phyloP scores from a whole-genome alignment of 208 protist genomes.

The Trichomonas vaginalis region DNA sequence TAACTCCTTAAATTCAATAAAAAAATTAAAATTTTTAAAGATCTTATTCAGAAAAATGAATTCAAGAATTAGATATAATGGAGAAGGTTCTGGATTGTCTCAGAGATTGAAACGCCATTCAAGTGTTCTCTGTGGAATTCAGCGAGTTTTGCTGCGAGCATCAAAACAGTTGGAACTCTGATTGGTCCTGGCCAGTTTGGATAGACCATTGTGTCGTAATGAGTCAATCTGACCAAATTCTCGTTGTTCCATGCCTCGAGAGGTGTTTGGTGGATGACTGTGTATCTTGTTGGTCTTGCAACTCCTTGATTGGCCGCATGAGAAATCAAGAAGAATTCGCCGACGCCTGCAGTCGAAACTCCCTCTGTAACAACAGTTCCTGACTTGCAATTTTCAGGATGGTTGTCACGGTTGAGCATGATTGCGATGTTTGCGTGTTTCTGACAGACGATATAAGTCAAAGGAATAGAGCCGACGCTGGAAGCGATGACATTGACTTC shows the following conservation, averaged over 20 bases:
- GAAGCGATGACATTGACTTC: neutral
- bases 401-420: neutral
- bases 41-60: no score
- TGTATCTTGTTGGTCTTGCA: conserved; percentile 1
- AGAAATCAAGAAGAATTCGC: neutral
- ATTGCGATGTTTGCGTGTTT: neutral
- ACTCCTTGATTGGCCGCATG: neutral
- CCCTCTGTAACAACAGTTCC: neutral
- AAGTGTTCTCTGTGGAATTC: neutral
- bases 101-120: no score
- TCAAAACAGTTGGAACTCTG: neutral
- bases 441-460: neutral
- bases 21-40: no score
- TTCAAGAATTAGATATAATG: neutral
- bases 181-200: conserved; percentile 3
- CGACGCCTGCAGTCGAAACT: neutral
- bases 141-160: neutral
- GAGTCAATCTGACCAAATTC: neutral
- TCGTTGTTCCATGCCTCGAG: neutral
- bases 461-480: neutral
- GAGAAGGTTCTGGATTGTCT: neutral
- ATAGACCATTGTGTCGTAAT: neutral
- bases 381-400: neutral
- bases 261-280: neutral
- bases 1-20: no score